Conservation (phyloP, 371 early-diverging fungal genomes). For the Syncephalis fuscata region DNA sequence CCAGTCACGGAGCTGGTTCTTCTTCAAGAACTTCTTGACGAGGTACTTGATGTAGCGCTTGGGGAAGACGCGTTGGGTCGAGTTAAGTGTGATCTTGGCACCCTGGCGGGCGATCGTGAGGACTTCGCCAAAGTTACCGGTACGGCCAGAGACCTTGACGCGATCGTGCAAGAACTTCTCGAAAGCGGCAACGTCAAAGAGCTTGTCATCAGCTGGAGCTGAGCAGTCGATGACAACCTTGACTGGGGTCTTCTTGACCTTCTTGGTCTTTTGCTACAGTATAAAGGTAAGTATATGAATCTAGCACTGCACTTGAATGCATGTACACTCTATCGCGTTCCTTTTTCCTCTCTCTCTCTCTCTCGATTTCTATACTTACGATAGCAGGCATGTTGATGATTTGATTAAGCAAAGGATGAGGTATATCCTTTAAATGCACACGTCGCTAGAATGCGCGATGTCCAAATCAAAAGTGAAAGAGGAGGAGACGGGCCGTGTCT, state of each 20-base stretch:
- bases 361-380: too few relatives aligned
- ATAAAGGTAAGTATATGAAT: too few relatives aligned
- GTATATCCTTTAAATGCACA: too few relatives aligned
- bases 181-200: slow-evolving; percentile 92
- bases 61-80: slow-evolving; percentile 65
- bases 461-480: too few relatives aligned
- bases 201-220: slow-evolving; percentile 85
- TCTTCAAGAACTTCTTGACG: slow-evolving; percentile 99
- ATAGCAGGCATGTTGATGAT: too few relatives aligned
- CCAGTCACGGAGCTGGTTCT: slow-evolving; percentile 97
- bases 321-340: too few relatives aligned
- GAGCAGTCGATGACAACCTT: slow-evolving; percentile 90
- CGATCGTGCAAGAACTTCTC: slow-evolving; percentile 96
- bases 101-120: slow-evolving; percentile 66
- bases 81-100: slow-evolving; percentile 62
- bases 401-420: too few relatives aligned
- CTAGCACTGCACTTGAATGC: too few relatives aligned
- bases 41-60: slow-evolving; percentile 99
- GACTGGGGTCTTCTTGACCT: slow-evolving; percentile 22
- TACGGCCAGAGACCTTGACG: slow-evolving; percentile 94
- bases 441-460: too few relatives aligned
- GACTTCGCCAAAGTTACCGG: slow-evolving; percentile 85
- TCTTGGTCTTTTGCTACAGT: not conserved
- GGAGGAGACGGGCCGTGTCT: too few relatives aligned
- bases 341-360: too few relatives aligned